phyloP scores from a whole-genome alignment of 2,329 filamentous ascomycete species.

The Penicillium sp. region DNA sequence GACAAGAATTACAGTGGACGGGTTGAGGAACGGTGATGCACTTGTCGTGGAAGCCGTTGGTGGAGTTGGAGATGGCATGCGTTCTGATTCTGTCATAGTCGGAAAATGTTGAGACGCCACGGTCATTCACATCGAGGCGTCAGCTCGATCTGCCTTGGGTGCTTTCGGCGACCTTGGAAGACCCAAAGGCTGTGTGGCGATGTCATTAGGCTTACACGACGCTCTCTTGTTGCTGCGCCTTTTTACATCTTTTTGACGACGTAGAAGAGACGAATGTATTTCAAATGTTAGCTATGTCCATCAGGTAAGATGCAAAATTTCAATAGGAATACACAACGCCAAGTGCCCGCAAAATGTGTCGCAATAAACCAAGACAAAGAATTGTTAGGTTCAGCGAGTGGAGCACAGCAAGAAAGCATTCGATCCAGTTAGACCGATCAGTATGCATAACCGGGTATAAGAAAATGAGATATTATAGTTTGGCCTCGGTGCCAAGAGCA shows the following conservation, averaged over 20 bases:
- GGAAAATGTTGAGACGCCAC: background rate
- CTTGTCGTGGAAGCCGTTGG: conserved; percentile 14
- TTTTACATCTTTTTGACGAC: background rate
- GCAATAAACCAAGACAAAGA: background rate
- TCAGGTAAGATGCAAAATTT: background rate
- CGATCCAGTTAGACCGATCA: background rate
- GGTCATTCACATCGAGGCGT: no score
- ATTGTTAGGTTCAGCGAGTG: no score
- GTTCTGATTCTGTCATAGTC: conserved; percentile 5
- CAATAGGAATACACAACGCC: background rate
- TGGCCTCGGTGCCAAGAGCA: conserved; percentile 37
- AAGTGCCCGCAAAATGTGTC: background rate
- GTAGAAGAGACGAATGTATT: background rate
- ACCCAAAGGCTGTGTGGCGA: no score
- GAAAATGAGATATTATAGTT: conserved; percentile 23
- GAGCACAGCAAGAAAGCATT: no score
- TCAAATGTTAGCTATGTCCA: background rate
- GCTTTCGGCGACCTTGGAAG: background rate
- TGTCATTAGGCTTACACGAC: background rate
- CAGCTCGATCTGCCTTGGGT: background rate
- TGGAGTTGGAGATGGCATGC: conserved; percentile 9
- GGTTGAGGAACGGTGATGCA: conserved; percentile 2
- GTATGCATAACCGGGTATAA: conserved; percentile 4
- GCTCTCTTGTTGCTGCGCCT: background rate
- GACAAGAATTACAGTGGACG: conserved; percentile 13